Evolutionary conservation across 176 grass and related monocot species (phyloP).

Genomic region (Carex littledalei): DNA sequence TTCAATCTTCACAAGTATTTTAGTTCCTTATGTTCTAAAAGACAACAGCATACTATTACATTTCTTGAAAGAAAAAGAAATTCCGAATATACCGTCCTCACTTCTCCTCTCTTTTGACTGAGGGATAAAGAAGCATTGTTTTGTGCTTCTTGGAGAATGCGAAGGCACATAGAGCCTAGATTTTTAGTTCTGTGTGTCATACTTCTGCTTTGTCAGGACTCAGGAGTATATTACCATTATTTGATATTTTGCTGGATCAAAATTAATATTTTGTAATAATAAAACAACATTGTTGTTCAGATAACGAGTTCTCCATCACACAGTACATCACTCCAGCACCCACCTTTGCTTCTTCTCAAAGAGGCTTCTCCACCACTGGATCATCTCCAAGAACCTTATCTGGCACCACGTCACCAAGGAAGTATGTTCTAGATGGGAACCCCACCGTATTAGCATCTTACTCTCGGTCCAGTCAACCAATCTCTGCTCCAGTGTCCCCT

Average conservation of each 20-base stretch:
- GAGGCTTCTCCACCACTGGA: constrained; percentile 45
- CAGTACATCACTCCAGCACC: constrained; percentile 39
- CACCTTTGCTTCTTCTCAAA: constrained; percentile 41
- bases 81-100: background rate
- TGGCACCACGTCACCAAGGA: constrained; percentile 61
- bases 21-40: background rate
- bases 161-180: background rate
- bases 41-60: background rate
- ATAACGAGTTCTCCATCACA: constrained; percentile 65
- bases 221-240: background rate
- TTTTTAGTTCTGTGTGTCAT: background rate
- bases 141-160: background rate
- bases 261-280: constrained; percentile 23
- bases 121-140: constrained; percentile 2
- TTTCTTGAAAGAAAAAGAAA: background rate
- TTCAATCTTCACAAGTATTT: background rate
- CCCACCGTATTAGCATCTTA: constrained; percentile 44
- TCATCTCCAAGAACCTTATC: constrained; percentile 68
- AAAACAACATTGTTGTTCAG: constrained; percentile 26
- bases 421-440: constrained; percentile 35
- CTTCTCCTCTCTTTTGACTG: background rate
- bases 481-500: constrained; percentile 72
- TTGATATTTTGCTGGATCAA: background rate
- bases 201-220: background rate
- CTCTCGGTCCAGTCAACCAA: constrained; percentile 52